Percentiles rank a stretch among this genome's conserved stretches.
phyloP scores from a whole-genome alignment of 116 monocot genomes.

The Zostera marina region DNA sequence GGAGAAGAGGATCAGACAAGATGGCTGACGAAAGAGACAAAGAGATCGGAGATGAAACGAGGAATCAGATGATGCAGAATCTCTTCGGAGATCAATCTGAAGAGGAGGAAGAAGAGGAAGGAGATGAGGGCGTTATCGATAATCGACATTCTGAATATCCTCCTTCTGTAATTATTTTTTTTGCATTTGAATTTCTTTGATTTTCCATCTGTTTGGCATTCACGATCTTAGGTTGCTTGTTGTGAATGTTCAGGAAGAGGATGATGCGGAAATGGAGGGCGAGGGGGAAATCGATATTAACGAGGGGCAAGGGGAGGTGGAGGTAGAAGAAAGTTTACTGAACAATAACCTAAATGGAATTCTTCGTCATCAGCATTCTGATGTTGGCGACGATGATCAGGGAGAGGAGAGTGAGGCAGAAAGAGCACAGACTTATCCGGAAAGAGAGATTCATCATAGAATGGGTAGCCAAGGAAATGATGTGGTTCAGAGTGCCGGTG shows the following conservation, averaged over 20 bases:
- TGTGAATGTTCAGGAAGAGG: constrained; percentile 23
- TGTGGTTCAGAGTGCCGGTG: constrained; percentile 19
- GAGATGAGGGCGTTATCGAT: not conserved
- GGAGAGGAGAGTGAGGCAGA: constrained; percentile 84
- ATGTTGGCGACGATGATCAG: constrained; percentile 6
- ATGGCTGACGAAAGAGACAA: constrained; percentile 9
- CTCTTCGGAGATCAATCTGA: constrained; percentile 94
- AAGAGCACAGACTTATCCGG: constrained; percentile 48
- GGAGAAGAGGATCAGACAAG: too few relatives aligned
- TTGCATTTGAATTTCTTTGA: not conserved
- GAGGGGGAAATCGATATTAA: constrained; percentile 2
- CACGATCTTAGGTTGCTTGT: not conserved
- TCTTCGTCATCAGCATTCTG: not conserved
- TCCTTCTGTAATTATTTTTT: constrained; percentile 2
- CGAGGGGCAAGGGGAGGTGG: constrained; percentile 13
- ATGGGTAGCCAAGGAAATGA: constrained; percentile 52
- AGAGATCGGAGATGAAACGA: constrained; percentile 45
- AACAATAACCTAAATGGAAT: constrained; percentile 7
- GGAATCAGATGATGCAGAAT: constrained; percentile 96
- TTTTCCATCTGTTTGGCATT: not conserved
- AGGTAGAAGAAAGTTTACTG: constrained; percentile 35
- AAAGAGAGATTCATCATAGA: constrained; percentile 50
- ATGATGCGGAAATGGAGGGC: constrained; percentile 6
- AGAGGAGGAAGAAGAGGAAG: constrained; percentile 66
- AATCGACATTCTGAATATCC: not conserved